Percentiles rank a stretch among this genome's conserved stretches.
Conservation (phyloP, 371 early-diverging fungal species). For the Mortierella sp. region DNA sequence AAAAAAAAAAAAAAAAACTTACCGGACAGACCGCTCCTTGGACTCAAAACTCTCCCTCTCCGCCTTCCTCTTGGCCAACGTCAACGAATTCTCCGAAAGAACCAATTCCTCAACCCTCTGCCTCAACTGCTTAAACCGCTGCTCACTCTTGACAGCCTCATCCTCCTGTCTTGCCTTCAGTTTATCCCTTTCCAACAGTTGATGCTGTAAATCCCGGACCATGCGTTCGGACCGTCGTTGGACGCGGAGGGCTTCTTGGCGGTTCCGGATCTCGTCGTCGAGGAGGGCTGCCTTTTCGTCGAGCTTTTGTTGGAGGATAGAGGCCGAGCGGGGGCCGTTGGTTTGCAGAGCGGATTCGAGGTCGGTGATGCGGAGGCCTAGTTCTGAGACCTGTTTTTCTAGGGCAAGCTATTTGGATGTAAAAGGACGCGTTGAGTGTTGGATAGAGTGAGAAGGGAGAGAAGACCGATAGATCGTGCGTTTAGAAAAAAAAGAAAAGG, state of each 20-base stretch:
- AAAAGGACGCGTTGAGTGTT: background rate
- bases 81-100: conserved; percentile 75
- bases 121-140: conserved; percentile 77
- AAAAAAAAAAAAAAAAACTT: conserved; percentile 12
- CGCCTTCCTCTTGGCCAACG: conserved; percentile 79
- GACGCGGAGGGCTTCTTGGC: conserved; percentile 68
- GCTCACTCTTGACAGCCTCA: conserved; percentile 77
- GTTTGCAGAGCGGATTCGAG: conserved; percentile 74
- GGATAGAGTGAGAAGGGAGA: background rate
- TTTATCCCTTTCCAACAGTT: conserved; percentile 83
- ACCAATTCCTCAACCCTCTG: conserved; percentile 81
- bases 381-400: conserved; percentile 86
- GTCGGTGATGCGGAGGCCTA: conserved; percentile 78
- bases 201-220: conserved; percentile 87
- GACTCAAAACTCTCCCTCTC: conserved; percentile 80
- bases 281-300: conserved; percentile 76
- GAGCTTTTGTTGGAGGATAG: conserved; percentile 72
- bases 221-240: conserved; percentile 80
- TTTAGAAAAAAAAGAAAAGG: background rate
- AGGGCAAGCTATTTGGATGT: conserved; percentile 61
- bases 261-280: conserved; percentile 74
- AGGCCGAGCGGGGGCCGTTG: conserved; percentile 63
- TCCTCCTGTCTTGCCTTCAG: conserved; percentile 75
- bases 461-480: background rate
- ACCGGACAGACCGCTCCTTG: conserved; percentile 64